Base-by-base conservation (phyloP, 2,329 filamentous ascomycete species). In the Claviceps sp. region DNA sequence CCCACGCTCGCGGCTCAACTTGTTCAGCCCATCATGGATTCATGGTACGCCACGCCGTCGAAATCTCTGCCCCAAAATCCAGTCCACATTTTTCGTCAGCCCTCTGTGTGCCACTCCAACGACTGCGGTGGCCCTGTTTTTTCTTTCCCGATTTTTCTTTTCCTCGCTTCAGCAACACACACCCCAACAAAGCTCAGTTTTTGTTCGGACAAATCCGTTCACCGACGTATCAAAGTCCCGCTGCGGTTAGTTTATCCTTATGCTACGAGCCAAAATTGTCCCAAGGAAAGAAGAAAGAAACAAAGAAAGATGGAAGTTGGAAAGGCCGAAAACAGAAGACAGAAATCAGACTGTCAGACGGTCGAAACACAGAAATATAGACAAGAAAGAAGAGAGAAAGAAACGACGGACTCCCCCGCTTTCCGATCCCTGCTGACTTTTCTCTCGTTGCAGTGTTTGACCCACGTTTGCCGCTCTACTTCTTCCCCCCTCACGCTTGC, bases 1-100 rank as follows among this genome's bases (percentile, higher is more conserved):
- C 44, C 44, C 26, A 26, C 43, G 29, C 20, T 20, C 20, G 20
- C 20, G 20, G 23, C 23, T 26, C 23, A 26, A 26, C 11, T 20
- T 20, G 20, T 20, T 20, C 20, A n/a, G 40, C 40, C 40, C 40
- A 13, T 22, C 40, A 43, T 22, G n/a, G n/a, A n/a, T n/a, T n/a
- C n/a, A n/a, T n/a, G n/a, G n/a, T n/a, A 22, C 20, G n/a, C 20
- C 40, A 11, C 8, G 29, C 17, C 20, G 17, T 37, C 46, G 40
- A 57, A 56, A 52, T 53, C 36, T 54, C 54, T 56, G 54, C 53
- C 53, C 44, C 45, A 54, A 52, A 52, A 49, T 54, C 49, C 54
- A 55, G 54, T 54, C 51, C 55, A 53, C 53, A 50, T 37, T 36
- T 52, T 26, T 13, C 14, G 5, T 29, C 5, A 34, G 22, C 43